A percentile compares a stretch with the other conserved stretches of the same genome.
These are phyloP conservation scores for Nemophila menziesii DNA, from an alignment of 257 asterid genomes.

Conservation along the genomic window DNA sequence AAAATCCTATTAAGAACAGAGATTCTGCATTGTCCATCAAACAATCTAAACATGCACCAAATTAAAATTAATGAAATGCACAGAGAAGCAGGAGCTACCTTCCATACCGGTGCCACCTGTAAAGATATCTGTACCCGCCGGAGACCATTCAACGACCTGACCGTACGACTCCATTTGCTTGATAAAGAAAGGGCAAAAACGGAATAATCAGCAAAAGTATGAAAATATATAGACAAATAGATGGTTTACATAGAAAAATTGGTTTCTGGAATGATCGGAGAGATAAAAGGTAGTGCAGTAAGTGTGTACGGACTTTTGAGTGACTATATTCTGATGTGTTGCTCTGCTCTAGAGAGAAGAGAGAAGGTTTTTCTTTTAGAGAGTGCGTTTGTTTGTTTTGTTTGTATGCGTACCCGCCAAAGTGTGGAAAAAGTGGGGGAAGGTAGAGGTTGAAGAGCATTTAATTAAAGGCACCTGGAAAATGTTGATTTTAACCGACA, in stretches of 20 bases:
- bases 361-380: neutral
- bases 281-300: too few species aligned
- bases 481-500: neutral
- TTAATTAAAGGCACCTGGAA: neutral
- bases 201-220: neutral
- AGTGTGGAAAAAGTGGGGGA: neutral
- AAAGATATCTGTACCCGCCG: slow-evolving; percentile 19
- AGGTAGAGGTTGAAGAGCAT: neutral
- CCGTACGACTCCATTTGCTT: slow-evolving; percentile 52
- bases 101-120: slow-evolving; percentile 31
- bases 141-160: slow-evolving; percentile 27
- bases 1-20: too few species aligned
- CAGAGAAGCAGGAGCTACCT: slow-evolving; percentile 19
- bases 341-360: too few species aligned
- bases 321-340: too few species aligned
- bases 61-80: slow-evolving; percentile 4
- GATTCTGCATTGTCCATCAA: neutral
- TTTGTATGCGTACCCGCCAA: neutral
- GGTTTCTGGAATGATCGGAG: too few species aligned
- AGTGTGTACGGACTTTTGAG: too few species aligned
- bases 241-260: too few species aligned
- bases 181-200: neutral
- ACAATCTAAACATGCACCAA: neutral
- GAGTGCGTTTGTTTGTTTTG: neutral
- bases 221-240: too few species aligned